Percentiles rank a stretch among this genome's conserved stretches.
These are phyloP conservation scores for Mycena capillaripes DNA, from an alignment of 768 basidiomycete genomes.

Conservation along the genomic window DNA sequence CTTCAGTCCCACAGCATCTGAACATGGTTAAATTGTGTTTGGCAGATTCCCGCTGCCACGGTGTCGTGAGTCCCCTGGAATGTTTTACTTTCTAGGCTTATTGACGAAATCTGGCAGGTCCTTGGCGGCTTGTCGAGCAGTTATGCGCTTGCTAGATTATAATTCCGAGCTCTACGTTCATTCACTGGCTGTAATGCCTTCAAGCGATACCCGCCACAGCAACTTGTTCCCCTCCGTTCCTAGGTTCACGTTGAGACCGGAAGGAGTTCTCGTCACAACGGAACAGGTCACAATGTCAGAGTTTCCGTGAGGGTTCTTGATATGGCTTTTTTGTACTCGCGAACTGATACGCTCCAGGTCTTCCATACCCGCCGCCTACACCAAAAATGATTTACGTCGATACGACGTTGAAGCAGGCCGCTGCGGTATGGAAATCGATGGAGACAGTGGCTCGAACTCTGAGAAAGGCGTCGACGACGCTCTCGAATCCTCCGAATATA, in stretches of 20 bases:
- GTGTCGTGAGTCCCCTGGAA: slow-evolving; percentile 61
- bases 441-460: slow-evolving; percentile 7
- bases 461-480: slow-evolving; percentile 21
- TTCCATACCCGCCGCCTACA: slow-evolving; percentile 11
- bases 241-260: slow-evolving; percentile 53
- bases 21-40: not conserved
- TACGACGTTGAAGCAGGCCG: slow-evolving; percentile 32
- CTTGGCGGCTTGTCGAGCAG: slow-evolving; percentile 77
- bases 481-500: slow-evolving; percentile 28
- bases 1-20: slow-evolving; percentile 20
- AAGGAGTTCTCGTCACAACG: slow-evolving; percentile 68
- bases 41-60: slow-evolving; percentile 73
- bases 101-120: slow-evolving; percentile 48
- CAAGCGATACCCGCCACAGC: slow-evolving; percentile 49
- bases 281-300: slow-evolving; percentile 74
- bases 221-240: slow-evolving; percentile 44
- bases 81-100: slow-evolving; percentile 9
- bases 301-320: slow-evolving; percentile 55
- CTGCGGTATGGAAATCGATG: not conserved
- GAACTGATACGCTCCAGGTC: not conserved
- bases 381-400: slow-evolving; percentile 20
- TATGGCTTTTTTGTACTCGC: not conserved
- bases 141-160: slow-evolving; percentile 75
- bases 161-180: slow-evolving; percentile 62
- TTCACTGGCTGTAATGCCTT: slow-evolving; percentile 56